A percentile compares a stretch with the other conserved stretches of the same genome.
Evolutionary conservation across 1,284 basidiomycete genomes (phyloP).

Genomic region (Fomitopsis betulina): DNA sequence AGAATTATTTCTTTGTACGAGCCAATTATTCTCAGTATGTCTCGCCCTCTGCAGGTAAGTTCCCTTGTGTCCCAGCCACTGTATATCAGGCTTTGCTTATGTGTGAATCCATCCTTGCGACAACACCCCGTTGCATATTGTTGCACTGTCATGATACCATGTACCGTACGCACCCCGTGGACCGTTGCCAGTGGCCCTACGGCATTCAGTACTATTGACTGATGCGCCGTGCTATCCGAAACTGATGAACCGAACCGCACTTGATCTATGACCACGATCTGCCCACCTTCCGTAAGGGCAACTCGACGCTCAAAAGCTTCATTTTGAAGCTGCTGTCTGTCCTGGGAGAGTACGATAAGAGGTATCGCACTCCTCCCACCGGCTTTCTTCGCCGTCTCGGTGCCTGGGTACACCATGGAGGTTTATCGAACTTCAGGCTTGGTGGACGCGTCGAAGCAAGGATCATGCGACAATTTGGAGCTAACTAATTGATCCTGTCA

Average conservation of each 20-base stretch:
- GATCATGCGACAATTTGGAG: conserved; percentile 2
- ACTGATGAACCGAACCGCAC: neutral
- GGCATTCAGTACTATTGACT: neutral
- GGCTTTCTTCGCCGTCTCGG: neutral
- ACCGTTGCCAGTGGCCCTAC: too few relatives aligned
- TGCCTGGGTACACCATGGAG: neutral
- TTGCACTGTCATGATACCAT: too few relatives aligned
- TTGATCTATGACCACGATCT: too few relatives aligned
- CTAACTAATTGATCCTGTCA: neutral
- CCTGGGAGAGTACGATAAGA: neutral
- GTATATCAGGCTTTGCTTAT: neutral
- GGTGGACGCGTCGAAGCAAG: neutral
- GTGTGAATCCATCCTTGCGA: neutral
- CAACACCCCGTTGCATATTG: neutral
- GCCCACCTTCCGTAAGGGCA: too few relatives aligned
- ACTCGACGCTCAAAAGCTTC: too few relatives aligned
- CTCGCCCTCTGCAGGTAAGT: neutral
- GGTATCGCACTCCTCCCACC: neutral
- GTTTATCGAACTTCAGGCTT: neutral
- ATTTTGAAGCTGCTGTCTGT: neutral
- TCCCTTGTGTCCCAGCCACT: neutral
- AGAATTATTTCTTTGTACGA: neutral
- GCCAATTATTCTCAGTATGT: neutral
- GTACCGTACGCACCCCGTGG: too few relatives aligned
- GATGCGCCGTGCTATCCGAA: neutral